These are phyloP conservation scores for Nectriaceae sp. DNA, from an alignment of 2,329 filamentous ascomycete species.

Conservation along the genomic window DNA sequence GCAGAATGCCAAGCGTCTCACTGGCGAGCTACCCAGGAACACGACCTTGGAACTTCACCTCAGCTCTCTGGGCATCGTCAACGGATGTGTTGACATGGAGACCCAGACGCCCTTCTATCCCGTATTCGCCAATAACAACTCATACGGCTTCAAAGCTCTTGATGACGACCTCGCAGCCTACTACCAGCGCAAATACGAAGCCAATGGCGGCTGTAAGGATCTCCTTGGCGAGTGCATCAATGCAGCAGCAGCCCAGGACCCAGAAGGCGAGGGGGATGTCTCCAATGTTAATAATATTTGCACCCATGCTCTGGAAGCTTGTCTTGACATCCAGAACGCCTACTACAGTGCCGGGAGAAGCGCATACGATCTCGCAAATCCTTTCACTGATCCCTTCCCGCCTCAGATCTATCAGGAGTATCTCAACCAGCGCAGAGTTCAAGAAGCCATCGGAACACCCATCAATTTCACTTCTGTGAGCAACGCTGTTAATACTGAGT, in stretches of 20 bases:
- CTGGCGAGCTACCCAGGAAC: slow-evolving; percentile 49
- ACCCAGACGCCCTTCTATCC: slow-evolving; percentile 61
- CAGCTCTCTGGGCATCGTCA: slow-evolving; percentile 67
- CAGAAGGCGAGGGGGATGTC: slow-evolving; percentile 41
- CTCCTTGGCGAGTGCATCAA: slow-evolving; percentile 54
- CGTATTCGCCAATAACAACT: slow-evolving; percentile 62
- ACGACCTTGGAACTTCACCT: slow-evolving; percentile 62
- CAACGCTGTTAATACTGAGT: slow-evolving; percentile 46
- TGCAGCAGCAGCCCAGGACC: slow-evolving; percentile 41
- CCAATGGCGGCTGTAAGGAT: slow-evolving; percentile 52
- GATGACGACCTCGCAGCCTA: slow-evolving; percentile 52
- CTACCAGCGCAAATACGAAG: slow-evolving; percentile 36
- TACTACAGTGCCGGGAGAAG: slow-evolving; percentile 62
- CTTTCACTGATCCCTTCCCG: slow-evolving; percentile 61
- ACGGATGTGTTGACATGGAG: slow-evolving; percentile 68
- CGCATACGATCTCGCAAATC: slow-evolving; percentile 62
- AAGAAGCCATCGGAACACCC: slow-evolving; percentile 61
- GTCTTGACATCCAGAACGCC: slow-evolving; percentile 54
- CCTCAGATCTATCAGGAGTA: slow-evolving; percentile 62
- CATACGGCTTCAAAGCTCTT: slow-evolving; percentile 63
- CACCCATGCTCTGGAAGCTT: slow-evolving; percentile 46
- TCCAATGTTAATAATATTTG: slow-evolving; percentile 48
- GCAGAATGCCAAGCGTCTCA: slow-evolving; percentile 61
- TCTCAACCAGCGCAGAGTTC: slow-evolving; percentile 60
- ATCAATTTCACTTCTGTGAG: slow-evolving; percentile 60